Conservation (phyloP, 164 flowering plant genomes). For the Chimonanthus praecox region DNA sequence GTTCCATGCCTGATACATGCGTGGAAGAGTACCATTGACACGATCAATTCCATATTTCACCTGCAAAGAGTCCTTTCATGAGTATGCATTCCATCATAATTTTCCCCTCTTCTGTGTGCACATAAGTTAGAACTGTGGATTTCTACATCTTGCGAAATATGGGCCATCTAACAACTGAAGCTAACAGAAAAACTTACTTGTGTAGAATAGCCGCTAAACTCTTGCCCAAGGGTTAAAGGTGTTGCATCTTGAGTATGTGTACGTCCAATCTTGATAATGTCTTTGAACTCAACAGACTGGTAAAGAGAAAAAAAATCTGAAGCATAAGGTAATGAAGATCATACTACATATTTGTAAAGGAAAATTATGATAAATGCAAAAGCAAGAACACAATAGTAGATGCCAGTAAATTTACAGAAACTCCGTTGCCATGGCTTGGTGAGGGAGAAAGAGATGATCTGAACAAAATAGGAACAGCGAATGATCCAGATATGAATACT, state of each 20-base stretch:
- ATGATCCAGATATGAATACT: no score
- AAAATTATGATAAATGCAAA: neutral
- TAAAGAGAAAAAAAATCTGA: neutral
- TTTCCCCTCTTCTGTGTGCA: neutral
- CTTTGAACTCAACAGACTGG: slow-evolving; percentile 83
- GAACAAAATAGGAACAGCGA: neutral
- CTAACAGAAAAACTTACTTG: slow-evolving; percentile 46
- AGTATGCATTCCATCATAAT: neutral
- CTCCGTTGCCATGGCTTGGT: slow-evolving; percentile 1
- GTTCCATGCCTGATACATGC: slow-evolving; percentile 76
- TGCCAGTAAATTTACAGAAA: neutral
- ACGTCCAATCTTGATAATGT: slow-evolving; percentile 94
- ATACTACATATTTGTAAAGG: neutral
- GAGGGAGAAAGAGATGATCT: neutral
- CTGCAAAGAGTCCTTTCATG: slow-evolving; percentile 33
- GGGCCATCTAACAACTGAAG: neutral
- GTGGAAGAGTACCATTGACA: slow-evolving; percentile 70
- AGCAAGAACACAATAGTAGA: neutral
- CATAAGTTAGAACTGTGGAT: neutral
- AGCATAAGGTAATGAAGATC: neutral
- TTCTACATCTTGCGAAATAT: neutral
- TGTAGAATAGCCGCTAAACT: slow-evolving; percentile 92
- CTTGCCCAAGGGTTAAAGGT: slow-evolving; percentile 98
- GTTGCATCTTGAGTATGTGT: slow-evolving; percentile 99
- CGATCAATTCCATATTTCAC: slow-evolving; percentile 91